These are phyloP conservation scores for Lepidium campestre DNA, from an alignment of 441 rosid genomes.

Conservation along the genomic window DNA sequence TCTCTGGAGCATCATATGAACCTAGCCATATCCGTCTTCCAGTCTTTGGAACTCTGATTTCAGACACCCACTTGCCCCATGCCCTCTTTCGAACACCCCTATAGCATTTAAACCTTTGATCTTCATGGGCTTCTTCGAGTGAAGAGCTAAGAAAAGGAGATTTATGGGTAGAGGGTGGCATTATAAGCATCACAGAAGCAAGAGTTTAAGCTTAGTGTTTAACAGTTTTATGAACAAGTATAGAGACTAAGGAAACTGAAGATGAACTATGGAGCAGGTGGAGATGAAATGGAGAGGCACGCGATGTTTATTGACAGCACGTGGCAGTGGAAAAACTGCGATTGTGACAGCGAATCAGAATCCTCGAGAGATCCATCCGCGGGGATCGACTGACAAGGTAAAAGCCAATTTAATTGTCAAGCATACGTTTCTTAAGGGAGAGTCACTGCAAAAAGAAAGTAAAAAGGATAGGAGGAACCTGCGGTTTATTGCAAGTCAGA, in stretches of 20 bases:
- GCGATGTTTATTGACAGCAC: constrained; percentile 19
- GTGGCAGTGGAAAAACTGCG: constrained; percentile 28
- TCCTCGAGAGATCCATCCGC: constrained; percentile 16
- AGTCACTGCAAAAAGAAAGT: constrained; percentile 17
- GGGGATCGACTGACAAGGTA: constrained; percentile 21
- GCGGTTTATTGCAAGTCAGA: constrained; percentile 10
- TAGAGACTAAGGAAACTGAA: not conserved
- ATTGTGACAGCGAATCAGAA: constrained; percentile 24
- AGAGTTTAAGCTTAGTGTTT: not conserved
- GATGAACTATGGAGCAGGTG: constrained; percentile 25
- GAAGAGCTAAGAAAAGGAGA: constrained; percentile 21
- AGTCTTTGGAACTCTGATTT: constrained; percentile 37
- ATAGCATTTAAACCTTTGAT: constrained; percentile 15
- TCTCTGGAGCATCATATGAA: constrained; percentile 37
- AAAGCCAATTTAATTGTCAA: constrained; percentile 21
- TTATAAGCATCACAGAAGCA: constrained; percentile 19
- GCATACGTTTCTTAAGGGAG: constrained; percentile 24
- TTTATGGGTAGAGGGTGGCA: constrained; percentile 25
- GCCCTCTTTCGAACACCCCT: constrained; percentile 40
- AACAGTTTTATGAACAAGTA: constrained; percentile 18
- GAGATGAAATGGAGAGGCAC: constrained; percentile 29
- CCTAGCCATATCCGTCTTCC: constrained; percentile 41
- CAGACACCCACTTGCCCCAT: constrained; percentile 47
- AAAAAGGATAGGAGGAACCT: constrained; percentile 12
- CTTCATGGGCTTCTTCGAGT: constrained; percentile 15